Base-by-base conservation (phyloP, 2,329 filamentous ascomycete genomes). In the Epichloe sibirici region DNA sequence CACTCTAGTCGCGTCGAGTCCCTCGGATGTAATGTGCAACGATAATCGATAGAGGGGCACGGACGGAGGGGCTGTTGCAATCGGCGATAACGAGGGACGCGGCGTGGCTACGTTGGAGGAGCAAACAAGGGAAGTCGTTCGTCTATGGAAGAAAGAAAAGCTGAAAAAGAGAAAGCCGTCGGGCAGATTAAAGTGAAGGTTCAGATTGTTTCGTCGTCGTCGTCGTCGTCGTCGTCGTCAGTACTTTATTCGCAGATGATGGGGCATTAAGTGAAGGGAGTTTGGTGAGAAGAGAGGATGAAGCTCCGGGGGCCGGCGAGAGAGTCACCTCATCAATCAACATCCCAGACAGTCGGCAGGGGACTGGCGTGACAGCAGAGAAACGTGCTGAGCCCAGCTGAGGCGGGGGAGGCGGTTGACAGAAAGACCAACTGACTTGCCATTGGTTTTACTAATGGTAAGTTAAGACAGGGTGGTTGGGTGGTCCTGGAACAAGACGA, bases 61-160 rank as follows among this genome's bases (percentile, higher is more conserved):
- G 28, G 53, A 54, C 49, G 28, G 53, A 54, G 53, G 53, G 53
- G 53, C 38, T 42, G 53, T 23, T 54, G 45, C 46, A 46, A 52
- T 51, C 53, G 38, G 45, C 39, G 37, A 48, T 48, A 37, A 44
- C 39, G 17, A 40, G 40, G 11, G 28, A 48, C 49, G 49, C 49
- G 40, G 52, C 52, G 23, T 45, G 40, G 45, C 39, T 40, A 51
- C 43, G 52, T 37, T 28, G 4, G 15, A 42, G n/a, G 23, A 46
- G 31, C 44, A 25, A 45, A 43, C 13, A n/a, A 37, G 39, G 40
- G n/a, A 13, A 35, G 17, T 21, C 17, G 17, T 21, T 17, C 35
- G 46, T 46, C 45, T 52, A 25, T 37, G 25, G 13, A 31, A 7
- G 38, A 38, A 17, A 37, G 35, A 39, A 21, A 21, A 39, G 17